Conservation (phyloP, 2,329 filamentous ascomycete genomes). For the Sclerotinia trifoliorum region DNA sequence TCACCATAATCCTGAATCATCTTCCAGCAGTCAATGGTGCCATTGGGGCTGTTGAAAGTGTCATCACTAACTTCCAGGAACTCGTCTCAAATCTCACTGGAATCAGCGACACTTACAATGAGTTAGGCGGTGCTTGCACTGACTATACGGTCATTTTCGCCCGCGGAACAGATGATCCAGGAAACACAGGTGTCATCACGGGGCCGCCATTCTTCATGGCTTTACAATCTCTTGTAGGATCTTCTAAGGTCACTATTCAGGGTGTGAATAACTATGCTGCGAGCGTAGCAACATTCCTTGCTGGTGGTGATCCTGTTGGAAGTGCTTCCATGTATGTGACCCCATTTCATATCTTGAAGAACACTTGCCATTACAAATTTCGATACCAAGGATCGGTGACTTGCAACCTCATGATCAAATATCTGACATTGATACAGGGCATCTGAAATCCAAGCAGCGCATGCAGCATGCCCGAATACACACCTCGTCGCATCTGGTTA, state of each 20-base stretch:
- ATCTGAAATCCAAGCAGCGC: constrained; percentile 39
- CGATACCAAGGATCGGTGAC: neutral
- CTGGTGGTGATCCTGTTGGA: constrained; percentile 33
- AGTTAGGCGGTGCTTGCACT: constrained; percentile 32
- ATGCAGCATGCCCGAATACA: constrained; percentile 42
- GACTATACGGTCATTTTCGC: constrained; percentile 48
- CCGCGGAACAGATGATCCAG: constrained; percentile 48
- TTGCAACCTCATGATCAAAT: neutral
- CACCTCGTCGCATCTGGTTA: constrained; percentile 45
- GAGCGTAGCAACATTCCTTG: constrained; percentile 33
- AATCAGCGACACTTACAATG: constrained; percentile 34
- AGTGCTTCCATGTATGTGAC: constrained; percentile 34
- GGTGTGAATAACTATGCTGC: constrained; percentile 40
- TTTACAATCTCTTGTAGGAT: constrained; percentile 30
- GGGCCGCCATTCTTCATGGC: constrained; percentile 40
- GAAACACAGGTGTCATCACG: constrained; percentile 46
- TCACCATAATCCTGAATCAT: constrained; percentile 31
- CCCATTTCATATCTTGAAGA: neutral
- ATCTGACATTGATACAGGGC: constrained; percentile 28
- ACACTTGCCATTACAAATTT: neutral
- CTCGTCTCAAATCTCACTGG: constrained; percentile 30
- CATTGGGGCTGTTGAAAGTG: constrained; percentile 25
- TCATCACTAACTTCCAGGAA: constrained; percentile 33
- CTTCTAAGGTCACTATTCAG: constrained; percentile 34
- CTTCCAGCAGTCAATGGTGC: constrained; percentile 33